Percentiles rank a stretch among this genome's conserved stretches.
Evolutionary conservation across 352 stramenopile genomes (phyloP).

Genomic region (Phytophthora fragariae): DNA sequence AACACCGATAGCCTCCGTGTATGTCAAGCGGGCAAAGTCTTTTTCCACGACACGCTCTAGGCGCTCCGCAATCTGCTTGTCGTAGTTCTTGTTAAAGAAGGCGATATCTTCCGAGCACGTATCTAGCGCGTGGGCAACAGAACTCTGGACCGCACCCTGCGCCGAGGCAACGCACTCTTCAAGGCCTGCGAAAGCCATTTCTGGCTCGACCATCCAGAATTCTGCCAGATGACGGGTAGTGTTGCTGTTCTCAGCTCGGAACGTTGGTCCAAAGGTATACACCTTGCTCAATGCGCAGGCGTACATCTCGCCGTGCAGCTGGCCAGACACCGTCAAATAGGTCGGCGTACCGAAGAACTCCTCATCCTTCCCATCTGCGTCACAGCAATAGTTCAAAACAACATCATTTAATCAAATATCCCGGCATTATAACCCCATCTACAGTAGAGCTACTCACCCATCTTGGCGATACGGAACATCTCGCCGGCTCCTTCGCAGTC

Average conservation of each 20-base stretch:
- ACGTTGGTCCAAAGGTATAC: slow-evolving; percentile 99
- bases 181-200: slow-evolving; percentile 86
- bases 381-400: neutral
- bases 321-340: slow-evolving; percentile 91
- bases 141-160: slow-evolving; percentile 92
- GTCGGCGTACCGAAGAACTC: slow-evolving; percentile 96
- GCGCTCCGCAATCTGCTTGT: slow-evolving; percentile 80
- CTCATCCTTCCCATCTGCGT: slow-evolving; percentile 82
- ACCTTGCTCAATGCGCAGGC: slow-evolving; percentile 97
- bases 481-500: slow-evolving; percentile 99
- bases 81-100: slow-evolving; percentile 95
- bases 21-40: slow-evolving; percentile 94
- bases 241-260: slow-evolving; percentile 99
- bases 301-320: slow-evolving; percentile 97
- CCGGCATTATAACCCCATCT: neutral
- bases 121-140: slow-evolving; percentile 83
- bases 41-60: slow-evolving; percentile 84
- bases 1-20: slow-evolving; percentile 95
- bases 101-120: slow-evolving; percentile 91
- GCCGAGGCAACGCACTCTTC: slow-evolving; percentile 95
- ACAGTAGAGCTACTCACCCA: slow-evolving; percentile 46
- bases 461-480: slow-evolving; percentile 95
- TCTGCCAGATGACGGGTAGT: slow-evolving; percentile 97
- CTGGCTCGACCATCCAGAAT: slow-evolving; percentile 99
- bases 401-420: slow-evolving; percentile 13